phyloP scores from a whole-genome alignment of 495 filamentous ascomycete species.

The Aspergillus panamensis region DNA sequence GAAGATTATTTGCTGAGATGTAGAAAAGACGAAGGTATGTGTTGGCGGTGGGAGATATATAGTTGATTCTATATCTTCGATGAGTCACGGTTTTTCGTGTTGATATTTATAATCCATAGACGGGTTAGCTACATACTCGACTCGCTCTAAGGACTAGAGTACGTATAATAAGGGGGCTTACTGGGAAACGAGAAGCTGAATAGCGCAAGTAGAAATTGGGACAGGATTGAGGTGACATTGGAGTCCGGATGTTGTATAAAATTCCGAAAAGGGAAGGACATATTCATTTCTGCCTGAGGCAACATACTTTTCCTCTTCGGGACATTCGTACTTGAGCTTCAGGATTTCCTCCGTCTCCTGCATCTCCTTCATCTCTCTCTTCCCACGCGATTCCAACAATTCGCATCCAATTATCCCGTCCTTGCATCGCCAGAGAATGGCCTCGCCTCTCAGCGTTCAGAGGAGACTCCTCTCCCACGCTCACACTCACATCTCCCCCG shows the following conservation, averaged over 20 bases:
- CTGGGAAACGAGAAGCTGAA: too few relatives aligned
- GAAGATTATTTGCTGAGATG: neutral
- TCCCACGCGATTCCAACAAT: neutral
- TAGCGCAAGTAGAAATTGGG: too few relatives aligned
- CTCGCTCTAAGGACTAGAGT: too few relatives aligned
- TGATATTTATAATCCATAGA: too few relatives aligned
- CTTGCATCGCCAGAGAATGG: constrained; percentile 7
- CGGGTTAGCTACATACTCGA: too few relatives aligned
- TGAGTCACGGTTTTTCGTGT: too few relatives aligned
- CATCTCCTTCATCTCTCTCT: constrained; percentile 4
- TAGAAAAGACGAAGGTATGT: too few relatives aligned
- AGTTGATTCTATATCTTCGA: too few relatives aligned
- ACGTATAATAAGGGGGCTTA: too few relatives aligned
- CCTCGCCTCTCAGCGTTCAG: constrained; percentile 7
- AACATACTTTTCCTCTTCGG: neutral
- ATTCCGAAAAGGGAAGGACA: neutral
- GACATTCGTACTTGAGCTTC: neutral
- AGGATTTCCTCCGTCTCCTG: neutral
- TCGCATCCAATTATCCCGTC: neutral
- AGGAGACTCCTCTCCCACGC: constrained; percentile 5
- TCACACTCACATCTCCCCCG: neutral
- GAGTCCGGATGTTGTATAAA: constrained; percentile 7
- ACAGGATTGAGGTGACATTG: neutral
- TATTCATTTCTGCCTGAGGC: constrained; percentile 16
- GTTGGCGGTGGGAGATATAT: too few relatives aligned